Evolutionary conservation across 768 basidiomycete species (phyloP).

Genomic region (Tylopilus plumbeoviolaceoides): DNA sequence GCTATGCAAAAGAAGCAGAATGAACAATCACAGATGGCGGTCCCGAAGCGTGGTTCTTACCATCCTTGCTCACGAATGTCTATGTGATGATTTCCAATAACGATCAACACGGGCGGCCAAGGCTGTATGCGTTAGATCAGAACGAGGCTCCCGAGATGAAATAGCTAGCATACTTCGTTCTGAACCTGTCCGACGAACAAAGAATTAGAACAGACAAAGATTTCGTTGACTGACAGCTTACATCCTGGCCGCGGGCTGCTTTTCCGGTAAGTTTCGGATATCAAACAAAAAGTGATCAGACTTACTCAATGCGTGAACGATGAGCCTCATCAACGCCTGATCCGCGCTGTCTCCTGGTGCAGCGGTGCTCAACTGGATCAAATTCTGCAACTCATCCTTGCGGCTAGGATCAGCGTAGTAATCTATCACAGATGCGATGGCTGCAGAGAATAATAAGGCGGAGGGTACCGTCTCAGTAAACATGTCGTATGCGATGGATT

Average conservation of each 20-base stretch:
- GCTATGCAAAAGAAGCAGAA: conserved; percentile 20
- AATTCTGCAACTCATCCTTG: conserved; percentile 30
- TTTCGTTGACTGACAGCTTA: conserved; percentile 25
- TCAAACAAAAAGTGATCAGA: conserved; percentile 3
- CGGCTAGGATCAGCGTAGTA: conserved; percentile 49
- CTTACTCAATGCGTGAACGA: conserved; percentile 47
- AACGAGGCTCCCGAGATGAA: neutral
- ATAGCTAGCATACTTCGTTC: conserved; percentile 33
- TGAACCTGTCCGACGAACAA: conserved; percentile 37
- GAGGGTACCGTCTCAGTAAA: conserved; percentile 56
- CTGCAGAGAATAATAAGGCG: conserved; percentile 51
- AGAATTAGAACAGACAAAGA: conserved; percentile 15
- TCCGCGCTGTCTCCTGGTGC: conserved; percentile 19
- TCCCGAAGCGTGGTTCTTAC: conserved; percentile 6
- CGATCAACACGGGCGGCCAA: neutral
- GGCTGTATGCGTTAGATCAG: conserved; percentile 10
- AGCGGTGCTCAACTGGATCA: conserved; percentile 35
- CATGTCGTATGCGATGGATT: conserved; percentile 43
- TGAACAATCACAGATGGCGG: neutral
- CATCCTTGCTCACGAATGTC: conserved; percentile 17
- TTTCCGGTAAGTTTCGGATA: conserved; percentile 30
- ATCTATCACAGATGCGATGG: conserved; percentile 53
- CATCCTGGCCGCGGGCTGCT: conserved; percentile 24
- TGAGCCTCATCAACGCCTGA: conserved; percentile 38
- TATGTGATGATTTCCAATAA: conserved; percentile 7